These are phyloP conservation scores for Adansonia digitata DNA, from an alignment of 345 rosid genomes.

Conservation along the genomic window DNA sequence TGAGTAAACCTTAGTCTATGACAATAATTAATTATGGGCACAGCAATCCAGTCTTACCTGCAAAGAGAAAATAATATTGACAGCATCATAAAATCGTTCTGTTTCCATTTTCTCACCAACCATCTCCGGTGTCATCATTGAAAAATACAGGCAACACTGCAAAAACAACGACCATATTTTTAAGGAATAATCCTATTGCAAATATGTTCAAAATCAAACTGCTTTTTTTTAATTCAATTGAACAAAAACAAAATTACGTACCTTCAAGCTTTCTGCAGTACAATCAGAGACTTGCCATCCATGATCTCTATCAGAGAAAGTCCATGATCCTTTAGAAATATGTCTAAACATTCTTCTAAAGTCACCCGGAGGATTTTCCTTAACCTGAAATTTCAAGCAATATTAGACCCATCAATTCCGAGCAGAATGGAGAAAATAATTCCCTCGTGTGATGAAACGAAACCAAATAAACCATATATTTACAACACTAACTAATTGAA, in stretches of 20 bases:
- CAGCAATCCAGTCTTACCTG: too few species aligned
- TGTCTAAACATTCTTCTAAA: slow-evolving; percentile 43
- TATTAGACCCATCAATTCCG: too few species aligned
- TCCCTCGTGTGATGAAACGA: too few species aligned
- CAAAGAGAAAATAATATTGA: slow-evolving; percentile 41
- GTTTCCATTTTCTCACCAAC: slow-evolving; percentile 46
- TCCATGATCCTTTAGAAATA: slow-evolving; percentile 56
- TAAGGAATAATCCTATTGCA: background rate
- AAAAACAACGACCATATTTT: background rate
- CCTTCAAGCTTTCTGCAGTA: slow-evolving; percentile 55
- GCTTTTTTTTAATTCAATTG: too few species aligned
- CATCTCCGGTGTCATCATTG: slow-evolving; percentile 42
- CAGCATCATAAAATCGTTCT: slow-evolving; percentile 44
- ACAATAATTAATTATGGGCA: too few species aligned
- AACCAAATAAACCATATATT: too few species aligned
- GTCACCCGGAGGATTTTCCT: slow-evolving; percentile 38
- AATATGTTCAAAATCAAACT: too few species aligned
- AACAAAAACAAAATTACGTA: slow-evolving; percentile 2
- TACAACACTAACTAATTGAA: too few species aligned
- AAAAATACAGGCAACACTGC: slow-evolving; percentile 29
- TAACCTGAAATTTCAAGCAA: background rate
- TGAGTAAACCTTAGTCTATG: too few species aligned
- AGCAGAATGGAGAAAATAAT: too few species aligned
- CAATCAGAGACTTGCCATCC: slow-evolving; percentile 69
- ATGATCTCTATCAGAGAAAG: slow-evolving; percentile 57